Percentiles rank a stretch among this genome's conserved stretches.
Evolutionary conservation across 2,329 filamentous ascomycete genomes (phyloP).

Genomic region (Neofusicoccum laricinum): DNA sequence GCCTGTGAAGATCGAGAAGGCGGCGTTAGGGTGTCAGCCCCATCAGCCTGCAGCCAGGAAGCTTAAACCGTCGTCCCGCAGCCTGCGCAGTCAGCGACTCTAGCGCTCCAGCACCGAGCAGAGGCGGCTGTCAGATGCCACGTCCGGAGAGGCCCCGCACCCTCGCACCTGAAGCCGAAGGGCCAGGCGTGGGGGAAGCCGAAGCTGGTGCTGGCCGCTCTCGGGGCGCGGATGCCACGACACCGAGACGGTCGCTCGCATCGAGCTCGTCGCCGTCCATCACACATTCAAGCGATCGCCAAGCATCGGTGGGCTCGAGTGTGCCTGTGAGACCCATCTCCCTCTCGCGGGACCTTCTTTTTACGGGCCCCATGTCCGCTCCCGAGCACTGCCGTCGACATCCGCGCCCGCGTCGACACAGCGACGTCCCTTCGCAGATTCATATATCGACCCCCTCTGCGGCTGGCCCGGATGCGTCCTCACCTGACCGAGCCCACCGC

Average conservation of each 20-base stretch:
- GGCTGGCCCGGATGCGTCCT: not conserved
- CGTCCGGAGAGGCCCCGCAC: not conserved
- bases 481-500: not conserved
- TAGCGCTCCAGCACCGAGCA: not conserved
- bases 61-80: conserved; percentile 13
- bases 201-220: not conserved
- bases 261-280: not conserved
- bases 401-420: not conserved
- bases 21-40: not conserved
- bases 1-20: not conserved
- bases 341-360: not conserved
- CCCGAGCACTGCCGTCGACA: not conserved
- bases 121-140: not conserved
- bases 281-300: not conserved
- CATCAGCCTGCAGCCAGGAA: conserved; percentile 1
- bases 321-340: not conserved
- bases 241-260: not conserved
- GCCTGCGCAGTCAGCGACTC: not conserved
- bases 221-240: not conserved
- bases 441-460: not conserved
- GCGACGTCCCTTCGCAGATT: not conserved
- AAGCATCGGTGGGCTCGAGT: not conserved
- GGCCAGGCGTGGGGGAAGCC: not conserved
- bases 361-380: not conserved
- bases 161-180: not conserved